Evolutionary conservation across 2,329 filamentous ascomycete genomes (phyloP).

Genomic region (Exophiala phaeomuriformis): DNA sequence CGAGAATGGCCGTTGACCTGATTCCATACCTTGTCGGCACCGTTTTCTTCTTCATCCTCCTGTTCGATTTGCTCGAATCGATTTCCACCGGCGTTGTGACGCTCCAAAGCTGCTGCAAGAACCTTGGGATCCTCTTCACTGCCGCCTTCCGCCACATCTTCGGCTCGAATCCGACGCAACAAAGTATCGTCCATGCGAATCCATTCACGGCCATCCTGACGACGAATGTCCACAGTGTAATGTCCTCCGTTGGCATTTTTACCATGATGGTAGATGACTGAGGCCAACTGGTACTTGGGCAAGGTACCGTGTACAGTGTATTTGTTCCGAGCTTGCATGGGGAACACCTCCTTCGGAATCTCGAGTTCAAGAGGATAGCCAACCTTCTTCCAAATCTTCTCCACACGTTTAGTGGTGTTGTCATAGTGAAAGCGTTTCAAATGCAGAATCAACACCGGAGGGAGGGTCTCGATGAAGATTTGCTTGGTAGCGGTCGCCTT

Average conservation of each 20-base stretch:
- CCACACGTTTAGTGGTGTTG: slow-evolving; percentile 67
- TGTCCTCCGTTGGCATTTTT: slow-evolving; percentile 94
- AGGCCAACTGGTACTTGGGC: slow-evolving; percentile 77
- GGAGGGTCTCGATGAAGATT: slow-evolving; percentile 84
- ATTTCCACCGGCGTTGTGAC: slow-evolving; percentile 57
- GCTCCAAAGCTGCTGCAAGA: slow-evolving; percentile 59
- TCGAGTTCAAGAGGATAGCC: slow-evolving; percentile 92
- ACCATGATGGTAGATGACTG: slow-evolving; percentile 93
- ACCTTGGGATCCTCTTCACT: slow-evolving; percentile 69
- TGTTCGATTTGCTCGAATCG: slow-evolving; percentile 63
- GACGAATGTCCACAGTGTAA: slow-evolving; percentile 93
- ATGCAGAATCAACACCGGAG: slow-evolving; percentile 86
- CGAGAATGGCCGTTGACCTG: slow-evolving; percentile 65
- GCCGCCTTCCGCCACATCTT: slow-evolving; percentile 82
- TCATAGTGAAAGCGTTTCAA: slow-evolving; percentile 98
- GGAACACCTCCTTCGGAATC: slow-evolving; percentile 83
- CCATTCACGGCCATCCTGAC: slow-evolving; percentile 94
- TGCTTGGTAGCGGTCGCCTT: slow-evolving; percentile 81
- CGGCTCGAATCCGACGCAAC: slow-evolving; percentile 73
- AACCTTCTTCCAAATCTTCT: slow-evolving; percentile 98
- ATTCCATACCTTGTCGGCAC: slow-evolving; percentile 65
- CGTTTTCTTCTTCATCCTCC: slow-evolving; percentile 56
- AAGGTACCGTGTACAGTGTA: slow-evolving; percentile 59
- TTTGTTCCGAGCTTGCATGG: slow-evolving; percentile 62
- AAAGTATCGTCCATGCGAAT: slow-evolving; percentile 90